Conservation (phyloP, 352 stramenopile species). For the Phytophthora europaea region DNA sequence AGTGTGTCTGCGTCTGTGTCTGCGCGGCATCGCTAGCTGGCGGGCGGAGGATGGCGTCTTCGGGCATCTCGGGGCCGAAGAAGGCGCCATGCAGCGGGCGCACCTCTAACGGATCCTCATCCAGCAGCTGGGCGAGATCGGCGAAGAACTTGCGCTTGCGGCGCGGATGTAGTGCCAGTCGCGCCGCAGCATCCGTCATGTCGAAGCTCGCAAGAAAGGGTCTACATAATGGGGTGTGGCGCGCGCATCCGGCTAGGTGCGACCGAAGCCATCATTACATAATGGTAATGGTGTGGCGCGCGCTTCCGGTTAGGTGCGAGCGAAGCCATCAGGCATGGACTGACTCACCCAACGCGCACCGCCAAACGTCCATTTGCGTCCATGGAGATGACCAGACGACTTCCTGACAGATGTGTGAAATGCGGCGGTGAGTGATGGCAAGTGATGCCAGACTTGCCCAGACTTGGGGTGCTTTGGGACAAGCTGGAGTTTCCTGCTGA, state of each 20-base stretch:
- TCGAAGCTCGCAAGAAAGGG: background rate
- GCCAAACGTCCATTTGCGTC: background rate
- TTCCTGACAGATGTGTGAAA: constrained; percentile 12
- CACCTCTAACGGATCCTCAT: constrained; percentile 48
- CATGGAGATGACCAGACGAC: constrained; percentile 17
- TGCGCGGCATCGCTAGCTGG: background rate
- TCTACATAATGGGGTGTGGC: constrained; percentile 26
- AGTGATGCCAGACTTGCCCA: background rate
- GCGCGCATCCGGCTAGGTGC: background rate
- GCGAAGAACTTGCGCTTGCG: constrained; percentile 87
- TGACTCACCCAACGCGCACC: constrained; percentile 4
- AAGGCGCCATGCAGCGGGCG: constrained; percentile 48
- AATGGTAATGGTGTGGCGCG: constrained; percentile 23
- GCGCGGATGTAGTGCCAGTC: constrained; percentile 57
- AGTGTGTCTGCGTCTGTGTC: constrained; percentile 3
- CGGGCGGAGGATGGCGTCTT: background rate
- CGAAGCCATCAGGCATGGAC: constrained; percentile 23
- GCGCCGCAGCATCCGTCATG: constrained; percentile 3
- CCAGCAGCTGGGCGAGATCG: constrained; percentile 61
- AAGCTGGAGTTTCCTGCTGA: background rate
- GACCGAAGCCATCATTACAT: background rate
- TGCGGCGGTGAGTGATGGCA: constrained; percentile 13
- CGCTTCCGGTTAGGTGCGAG: constrained; percentile 8
- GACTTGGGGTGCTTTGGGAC: background rate
- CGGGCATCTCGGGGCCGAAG: constrained; percentile 30